Percentiles rank a stretch among this genome's conserved stretches.
phyloP scores from a whole-genome alignment of 1,139 yeast species.

The Kodamaea plutei region DNA sequence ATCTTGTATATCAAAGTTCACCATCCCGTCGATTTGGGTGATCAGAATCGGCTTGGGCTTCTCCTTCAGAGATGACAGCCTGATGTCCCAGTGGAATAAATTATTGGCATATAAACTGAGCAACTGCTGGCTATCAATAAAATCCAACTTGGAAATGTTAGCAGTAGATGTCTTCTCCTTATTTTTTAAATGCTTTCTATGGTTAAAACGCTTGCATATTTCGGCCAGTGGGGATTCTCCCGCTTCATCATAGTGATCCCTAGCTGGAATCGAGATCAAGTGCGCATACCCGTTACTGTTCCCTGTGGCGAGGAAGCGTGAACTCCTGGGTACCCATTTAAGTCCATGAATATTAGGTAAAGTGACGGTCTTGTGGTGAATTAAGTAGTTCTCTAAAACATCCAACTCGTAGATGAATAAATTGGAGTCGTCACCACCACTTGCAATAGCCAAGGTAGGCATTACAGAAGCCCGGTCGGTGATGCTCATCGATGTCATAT shows the following conservation, averaged over 20 bases:
- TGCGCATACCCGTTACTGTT: constrained; percentile 69
- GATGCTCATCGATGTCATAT: constrained; percentile 54
- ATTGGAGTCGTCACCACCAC: constrained; percentile 52
- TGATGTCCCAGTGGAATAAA: constrained; percentile 69
- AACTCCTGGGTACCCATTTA: constrained; percentile 53
- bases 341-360: constrained; percentile 64
- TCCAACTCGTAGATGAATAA: constrained; percentile 62
- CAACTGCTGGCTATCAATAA: constrained; percentile 23
- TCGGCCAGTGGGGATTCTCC: constrained; percentile 55
- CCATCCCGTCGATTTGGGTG: constrained; percentile 48
- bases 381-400: constrained; percentile 39
- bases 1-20: constrained; percentile 49
- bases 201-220: constrained; percentile 71
- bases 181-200: constrained; percentile 52
- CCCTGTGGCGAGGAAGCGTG: constrained; percentile 54
- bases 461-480: constrained; percentile 25
- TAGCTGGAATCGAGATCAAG: constrained; percentile 56
- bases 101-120: constrained; percentile 60
- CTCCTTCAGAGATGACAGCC: constrained; percentile 43
- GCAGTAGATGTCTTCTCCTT: constrained; percentile 15
- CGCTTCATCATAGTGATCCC: constrained; percentile 11
- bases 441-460: constrained; percentile 57
- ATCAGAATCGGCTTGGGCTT: constrained; percentile 49
- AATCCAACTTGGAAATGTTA: constrained; percentile 26
- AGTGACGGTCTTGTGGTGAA: constrained; percentile 72